These are phyloP conservation scores for Pseudogymnoascus sp. DNA, from an alignment of 2,329 filamentous ascomycete genomes.

Conservation along the genomic window DNA sequence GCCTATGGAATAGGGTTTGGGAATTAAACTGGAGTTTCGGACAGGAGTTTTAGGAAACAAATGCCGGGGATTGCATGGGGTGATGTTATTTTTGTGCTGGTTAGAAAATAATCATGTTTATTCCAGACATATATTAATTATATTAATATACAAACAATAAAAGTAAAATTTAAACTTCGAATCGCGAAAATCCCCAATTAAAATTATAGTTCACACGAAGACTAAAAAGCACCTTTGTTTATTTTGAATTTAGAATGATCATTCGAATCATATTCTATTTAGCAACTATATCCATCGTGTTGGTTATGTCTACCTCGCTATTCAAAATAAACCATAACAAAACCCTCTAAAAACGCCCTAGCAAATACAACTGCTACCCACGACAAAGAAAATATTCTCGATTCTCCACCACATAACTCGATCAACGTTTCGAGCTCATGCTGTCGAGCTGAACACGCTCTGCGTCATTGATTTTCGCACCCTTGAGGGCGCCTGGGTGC, in stretches of 20 bases:
- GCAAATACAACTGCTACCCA: neutral
- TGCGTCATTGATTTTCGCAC: neutral
- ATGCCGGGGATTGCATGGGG: neutral
- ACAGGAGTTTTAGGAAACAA: neutral
- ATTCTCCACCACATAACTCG: neutral
- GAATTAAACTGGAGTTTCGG: neutral
- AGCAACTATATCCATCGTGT: neutral
- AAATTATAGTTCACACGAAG: neutral
- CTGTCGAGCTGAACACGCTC: neutral
- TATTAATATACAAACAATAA: no score
- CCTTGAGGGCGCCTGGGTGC: slow-evolving; percentile 26
- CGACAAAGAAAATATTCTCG: neutral
- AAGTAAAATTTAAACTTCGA: no score
- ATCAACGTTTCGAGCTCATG: neutral
- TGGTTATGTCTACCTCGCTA: neutral
- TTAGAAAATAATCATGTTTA: neutral
- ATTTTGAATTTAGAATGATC: neutral
- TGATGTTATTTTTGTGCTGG: neutral
- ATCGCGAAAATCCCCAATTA: neutral
- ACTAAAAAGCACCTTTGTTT: neutral
- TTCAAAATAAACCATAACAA: neutral
- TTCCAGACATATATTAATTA: neutral
- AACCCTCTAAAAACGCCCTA: neutral
- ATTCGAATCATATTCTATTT: neutral
- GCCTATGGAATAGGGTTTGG: neutral